Evolutionary conservation across 495 filamentous ascomycete species (phyloP), one percentile per base, ranked within the genome.

Genomic region (Aspergillus haitiensis): DNA sequence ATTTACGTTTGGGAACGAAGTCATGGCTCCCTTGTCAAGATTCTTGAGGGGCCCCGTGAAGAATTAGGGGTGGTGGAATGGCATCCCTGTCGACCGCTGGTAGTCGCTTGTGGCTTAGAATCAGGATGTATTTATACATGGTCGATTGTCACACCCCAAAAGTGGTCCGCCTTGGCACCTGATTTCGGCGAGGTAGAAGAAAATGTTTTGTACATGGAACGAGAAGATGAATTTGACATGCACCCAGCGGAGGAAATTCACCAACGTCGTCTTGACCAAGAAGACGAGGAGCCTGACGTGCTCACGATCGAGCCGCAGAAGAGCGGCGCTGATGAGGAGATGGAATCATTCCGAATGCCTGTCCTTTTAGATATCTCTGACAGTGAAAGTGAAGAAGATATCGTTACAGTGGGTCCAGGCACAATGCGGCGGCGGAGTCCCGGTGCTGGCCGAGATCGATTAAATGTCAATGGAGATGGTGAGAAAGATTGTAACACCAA

Each of bases 171-270:
- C 0, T 83, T 99, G 8, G 94, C 94, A 7, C 94, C 94, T 0
- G 94, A 99, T 72, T 99, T 99, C 70, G 90, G 83, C 36, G 94
- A 99, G 72, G 91, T 99, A 9, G 94, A 99, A 75, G 95, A 98
- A 72, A 98, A 98, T 59, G 91, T 96, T 10, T 92, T 97, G 73
- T 98, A 98, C 67, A 82, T 93, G 39, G 94, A 99, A 70, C 82
- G 84, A 32, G 94, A 98, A 75, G 95, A 98, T 67, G 94, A 99
- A 66, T 99, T 98, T 63, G 94, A 99, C 68, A 93, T 98, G 57
- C 93, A 97, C 65, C 93, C 93, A 0, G 88, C 92, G 27, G 93
- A 96, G 68, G 94, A 98, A 71, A 88, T 97, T 15, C 90, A 95
- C 65, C 95, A 96, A 70, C 86, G 92, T 13, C 82, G 91, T 31